Conservation (phyloP, 805 yeast species). For the Priceomyces melissophilus region DNA sequence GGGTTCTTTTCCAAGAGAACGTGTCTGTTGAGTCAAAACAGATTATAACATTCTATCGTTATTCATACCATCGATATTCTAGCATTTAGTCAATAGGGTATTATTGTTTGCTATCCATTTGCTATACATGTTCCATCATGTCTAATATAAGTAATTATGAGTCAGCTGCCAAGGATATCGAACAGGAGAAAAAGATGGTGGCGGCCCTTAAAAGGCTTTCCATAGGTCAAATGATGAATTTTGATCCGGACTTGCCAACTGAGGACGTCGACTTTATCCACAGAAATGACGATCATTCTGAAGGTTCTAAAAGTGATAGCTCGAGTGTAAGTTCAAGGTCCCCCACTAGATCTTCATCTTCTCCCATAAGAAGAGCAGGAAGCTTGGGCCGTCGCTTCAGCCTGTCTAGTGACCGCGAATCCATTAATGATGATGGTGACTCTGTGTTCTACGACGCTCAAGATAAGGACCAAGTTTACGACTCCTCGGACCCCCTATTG, state of each 20-base stretch:
- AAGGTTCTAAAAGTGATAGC: conserved; percentile 9
- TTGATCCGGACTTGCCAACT: conserved; percentile 71
- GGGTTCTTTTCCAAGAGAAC: not conserved
- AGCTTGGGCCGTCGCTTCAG: conserved; percentile 4
- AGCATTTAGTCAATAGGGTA: not conserved
- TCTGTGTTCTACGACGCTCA: conserved; percentile 17
- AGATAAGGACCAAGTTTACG: conserved; percentile 13
- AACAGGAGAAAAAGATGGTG: conserved; percentile 69
- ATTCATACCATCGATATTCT: not conserved
- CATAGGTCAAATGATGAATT: conserved; percentile 56
- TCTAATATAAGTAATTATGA: conserved; percentile 21
- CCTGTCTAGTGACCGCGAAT: conserved; percentile 3
- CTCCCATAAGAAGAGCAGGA: conserved; percentile 1
- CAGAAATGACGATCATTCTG: conserved; percentile 1
- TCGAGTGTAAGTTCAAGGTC: conserved; percentile 1
- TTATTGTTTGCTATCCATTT: too few relatives aligned
- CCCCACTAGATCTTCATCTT: conserved; percentile 8
- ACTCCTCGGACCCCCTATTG: conserved; percentile 48
- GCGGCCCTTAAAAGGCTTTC: conserved; percentile 71
- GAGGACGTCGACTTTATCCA: conserved; percentile 24
- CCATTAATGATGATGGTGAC: conserved; percentile 2
- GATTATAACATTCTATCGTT: not conserved
- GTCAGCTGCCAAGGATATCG: conserved; percentile 71
- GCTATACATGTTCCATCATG: too few relatives aligned
- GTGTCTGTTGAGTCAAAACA: not conserved